phyloP scores from a whole-genome alignment of 139 green algal species.

The Ostreobium quekettii region DNA sequence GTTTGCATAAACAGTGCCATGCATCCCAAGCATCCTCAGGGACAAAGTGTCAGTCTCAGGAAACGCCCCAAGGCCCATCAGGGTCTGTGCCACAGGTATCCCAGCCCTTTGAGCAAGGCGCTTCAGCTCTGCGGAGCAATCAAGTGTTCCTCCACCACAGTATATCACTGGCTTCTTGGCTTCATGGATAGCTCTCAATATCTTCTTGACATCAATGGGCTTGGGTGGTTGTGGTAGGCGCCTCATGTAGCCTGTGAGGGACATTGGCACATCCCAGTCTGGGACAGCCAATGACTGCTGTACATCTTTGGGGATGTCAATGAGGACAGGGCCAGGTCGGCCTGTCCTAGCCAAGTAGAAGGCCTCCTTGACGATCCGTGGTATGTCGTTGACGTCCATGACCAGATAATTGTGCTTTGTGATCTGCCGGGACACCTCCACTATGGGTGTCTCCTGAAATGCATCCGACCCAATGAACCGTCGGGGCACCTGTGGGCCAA shows the following conservation, averaged over 20 bases:
- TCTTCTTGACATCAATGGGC: constrained; percentile 17
- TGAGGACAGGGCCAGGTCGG: constrained; percentile 86
- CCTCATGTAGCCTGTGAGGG: constrained; percentile 80
- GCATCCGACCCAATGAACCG: constrained; percentile 84
- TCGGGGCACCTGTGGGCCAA: constrained; percentile 76
- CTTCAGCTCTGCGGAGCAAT: constrained; percentile 62
- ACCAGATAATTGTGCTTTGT: constrained; percentile 99
- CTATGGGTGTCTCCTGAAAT: constrained; percentile 99
- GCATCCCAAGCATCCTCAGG: constrained; percentile 97
- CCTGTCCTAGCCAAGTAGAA: constrained; percentile 91
- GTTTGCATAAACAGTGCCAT: constrained; percentile 95
- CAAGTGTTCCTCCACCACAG: constrained; percentile 82
- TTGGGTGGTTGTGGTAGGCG: constrained; percentile 55
- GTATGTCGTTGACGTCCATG: constrained; percentile 94
- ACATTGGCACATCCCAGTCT: constrained; percentile 78
- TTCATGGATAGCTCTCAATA: constrained; percentile 17
- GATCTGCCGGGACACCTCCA: constrained; percentile 97
- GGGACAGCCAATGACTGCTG: constrained; percentile 92
- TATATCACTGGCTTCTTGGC: constrained; percentile 49
- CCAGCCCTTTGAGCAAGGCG: constrained; percentile 71
- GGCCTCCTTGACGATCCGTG: constrained; percentile 90
- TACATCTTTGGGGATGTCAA: constrained; percentile 98
- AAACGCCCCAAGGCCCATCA: constrained; percentile 91
- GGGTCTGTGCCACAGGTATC: constrained; percentile 82
- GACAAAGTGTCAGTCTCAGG: constrained; percentile 43